Percentiles rank a stretch among this genome's conserved stretches.
phyloP scores from a whole-genome alignment of 208 protist genomes.

The Spongospora subterranea region DNA sequence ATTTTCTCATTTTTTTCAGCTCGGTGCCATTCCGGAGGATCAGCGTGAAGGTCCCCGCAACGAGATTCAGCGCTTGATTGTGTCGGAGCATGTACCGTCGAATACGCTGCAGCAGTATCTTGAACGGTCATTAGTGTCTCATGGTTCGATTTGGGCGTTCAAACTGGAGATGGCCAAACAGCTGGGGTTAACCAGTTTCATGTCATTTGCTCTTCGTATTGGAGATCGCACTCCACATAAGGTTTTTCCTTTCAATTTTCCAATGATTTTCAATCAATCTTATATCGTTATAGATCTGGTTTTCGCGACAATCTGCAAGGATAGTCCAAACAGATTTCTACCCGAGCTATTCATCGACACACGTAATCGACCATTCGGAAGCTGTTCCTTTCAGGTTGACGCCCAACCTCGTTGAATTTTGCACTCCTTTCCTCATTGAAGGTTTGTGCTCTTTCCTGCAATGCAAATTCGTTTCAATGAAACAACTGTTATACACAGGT shows the following conservation, averaged over 20 bases:
- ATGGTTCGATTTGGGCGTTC: slow-evolving; percentile 57
- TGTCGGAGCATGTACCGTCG: neutral
- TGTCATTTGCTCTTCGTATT: slow-evolving; percentile 62
- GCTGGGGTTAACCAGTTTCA: slow-evolving; percentile 59
- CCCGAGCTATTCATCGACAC: slow-evolving; percentile 29
- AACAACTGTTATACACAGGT: neutral
- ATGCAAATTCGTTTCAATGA: neutral
- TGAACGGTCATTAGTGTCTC: neutral
- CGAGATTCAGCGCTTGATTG: neutral
- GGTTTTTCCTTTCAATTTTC: slow-evolving; percentile 16
- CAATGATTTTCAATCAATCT: neutral
- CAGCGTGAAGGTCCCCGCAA: neutral
- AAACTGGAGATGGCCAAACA: slow-evolving; percentile 63
- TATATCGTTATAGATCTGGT: slow-evolving; percentile 13
- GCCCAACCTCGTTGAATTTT: slow-evolving; percentile 60
- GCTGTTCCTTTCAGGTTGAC: slow-evolving; percentile 61
- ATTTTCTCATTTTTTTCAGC: neutral
- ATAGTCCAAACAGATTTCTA: slow-evolving; percentile 64
- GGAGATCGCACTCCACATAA: slow-evolving; percentile 61
- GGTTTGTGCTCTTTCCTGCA: neutral
- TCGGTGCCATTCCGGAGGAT: slow-evolving; percentile 1
- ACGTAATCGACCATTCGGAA: slow-evolving; percentile 55
- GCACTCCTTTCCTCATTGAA: slow-evolving; percentile 57
- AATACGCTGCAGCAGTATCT: neutral
- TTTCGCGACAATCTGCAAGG: slow-evolving; percentile 52